Evolutionary conservation across 495 filamentous ascomycete species (phyloP).

Genomic region (Podospora pseudopauciseta): DNA sequence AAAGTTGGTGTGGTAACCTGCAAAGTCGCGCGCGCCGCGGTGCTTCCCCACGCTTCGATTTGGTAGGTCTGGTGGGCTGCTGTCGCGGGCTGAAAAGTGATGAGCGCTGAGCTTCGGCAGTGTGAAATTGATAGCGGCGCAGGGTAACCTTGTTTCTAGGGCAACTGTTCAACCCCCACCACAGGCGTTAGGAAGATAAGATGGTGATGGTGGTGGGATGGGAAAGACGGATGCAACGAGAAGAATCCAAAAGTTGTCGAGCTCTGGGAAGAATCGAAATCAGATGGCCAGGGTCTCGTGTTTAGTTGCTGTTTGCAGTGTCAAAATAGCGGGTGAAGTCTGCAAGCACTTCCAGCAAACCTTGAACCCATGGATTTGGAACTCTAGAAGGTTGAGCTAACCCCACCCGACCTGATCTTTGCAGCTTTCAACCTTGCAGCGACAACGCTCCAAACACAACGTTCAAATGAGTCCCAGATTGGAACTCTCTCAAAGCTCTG

Average conservation of each 20-base stretch:
- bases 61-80: not conserved
- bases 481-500: not conserved
- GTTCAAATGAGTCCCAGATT: not conserved
- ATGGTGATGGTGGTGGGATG: not conserved
- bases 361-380: no score
- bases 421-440: no score
- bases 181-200: not conserved
- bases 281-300: no score
- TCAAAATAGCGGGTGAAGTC: no score
- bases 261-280: no score
- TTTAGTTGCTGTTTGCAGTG: no score
- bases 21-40: conserved; percentile 2
- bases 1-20: not conserved
- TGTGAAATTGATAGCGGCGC: not conserved
- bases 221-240: not conserved
- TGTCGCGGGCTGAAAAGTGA: not conserved
- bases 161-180: not conserved
- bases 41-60: not conserved
- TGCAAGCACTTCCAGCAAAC: no score
- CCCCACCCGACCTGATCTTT: no score
- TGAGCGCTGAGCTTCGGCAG: not conserved
- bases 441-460: no score
- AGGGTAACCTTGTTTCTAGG: not conserved
- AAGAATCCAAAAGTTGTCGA: no score
- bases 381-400: no score